Base-by-base conservation (phyloP, 768 basidiomycete species). In the Phanerochaete carnosa region DNA sequence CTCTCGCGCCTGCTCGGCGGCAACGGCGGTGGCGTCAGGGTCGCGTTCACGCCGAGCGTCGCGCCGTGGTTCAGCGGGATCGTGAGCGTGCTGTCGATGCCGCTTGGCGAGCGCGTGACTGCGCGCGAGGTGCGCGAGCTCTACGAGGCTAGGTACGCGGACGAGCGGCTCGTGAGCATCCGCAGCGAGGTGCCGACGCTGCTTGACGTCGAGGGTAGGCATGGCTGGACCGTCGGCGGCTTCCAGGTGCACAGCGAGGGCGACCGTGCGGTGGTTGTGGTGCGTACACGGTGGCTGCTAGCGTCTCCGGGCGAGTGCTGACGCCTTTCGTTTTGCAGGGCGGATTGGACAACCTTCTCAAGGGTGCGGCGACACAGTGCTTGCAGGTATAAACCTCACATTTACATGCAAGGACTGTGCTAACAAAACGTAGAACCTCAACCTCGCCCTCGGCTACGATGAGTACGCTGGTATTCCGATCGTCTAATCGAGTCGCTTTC, bases 311-410 rank as follows among this genome's bases (percentile, higher is more conserved):
- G 30, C 29, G 43, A 54, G 12, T 39, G 25, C 15, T 49, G 32
- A 55, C 37, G 16, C 43, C 45, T 53, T 25, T 51, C 39, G 23
- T 26, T 50, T n/a, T 50, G 7, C 62, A 94, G 92, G 96, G 94
- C 52, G 95, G 95, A 0, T 75, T 99, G 68, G 97, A 99, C 71
- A 99, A 99, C 76, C 76, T 99, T 59, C 79, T 99, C 63, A 99
- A 99, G 74, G 97, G 97, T 7, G 97, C 97, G 53, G 97, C 97
- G 19, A 98, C 96, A n/a, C 97, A 99, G 74, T 98, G 96, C 73
- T 71, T 99, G 63, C 95, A 96, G 82, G 92, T 94, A 54, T 22
- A 87, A 75, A n/a, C 8, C n/a, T 16, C 9, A n/a, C 32, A 29
- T 43, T 29, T 28, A 9, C n/a, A 35, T 16, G 28, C 54, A 16